These are phyloP conservation scores for Uronychia setigera DNA, from an alignment of 73 alveolate genomes.

Conservation along the genomic window DNA sequence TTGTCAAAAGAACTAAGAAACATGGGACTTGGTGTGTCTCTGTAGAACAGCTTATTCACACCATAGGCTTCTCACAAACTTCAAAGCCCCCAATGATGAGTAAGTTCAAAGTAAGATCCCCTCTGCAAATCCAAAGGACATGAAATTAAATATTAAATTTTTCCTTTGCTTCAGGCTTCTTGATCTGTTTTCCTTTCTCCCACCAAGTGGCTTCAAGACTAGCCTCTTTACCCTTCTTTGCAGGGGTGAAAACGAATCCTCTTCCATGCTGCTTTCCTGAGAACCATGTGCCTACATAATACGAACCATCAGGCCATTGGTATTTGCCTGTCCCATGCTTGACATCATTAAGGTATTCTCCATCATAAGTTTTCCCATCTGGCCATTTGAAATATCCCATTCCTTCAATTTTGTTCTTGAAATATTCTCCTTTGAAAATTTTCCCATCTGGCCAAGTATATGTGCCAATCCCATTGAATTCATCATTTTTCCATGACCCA, in stretches of 20 bases:
- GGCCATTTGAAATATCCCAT: constrained; percentile 62
- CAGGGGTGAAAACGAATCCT: constrained; percentile 28
- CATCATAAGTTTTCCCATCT: constrained; percentile 73
- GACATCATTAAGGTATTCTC: constrained; percentile 56
- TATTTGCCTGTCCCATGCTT: constrained; percentile 69
- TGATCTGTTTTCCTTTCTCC: too few species aligned
- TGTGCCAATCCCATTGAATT: constrained; percentile 79
- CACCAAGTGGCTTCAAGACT: too few species aligned
- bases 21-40: too few species aligned
- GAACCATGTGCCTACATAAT: constrained; percentile 61
- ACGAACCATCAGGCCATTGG: constrained; percentile 57
- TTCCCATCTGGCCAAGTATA: constrained; percentile 78
- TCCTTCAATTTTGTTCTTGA: constrained; percentile 62
- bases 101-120: too few species aligned
- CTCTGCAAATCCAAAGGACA: too few species aligned
- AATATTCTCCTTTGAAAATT: constrained; percentile 60
- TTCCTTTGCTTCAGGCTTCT: too few species aligned
- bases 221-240: too few species aligned
- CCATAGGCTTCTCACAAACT: too few species aligned
- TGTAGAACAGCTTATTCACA: too few species aligned
- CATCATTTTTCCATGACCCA: background rate
- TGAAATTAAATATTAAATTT: too few species aligned
- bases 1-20: too few species aligned
- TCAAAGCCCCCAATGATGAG: too few species aligned
- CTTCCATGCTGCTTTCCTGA: constrained; percentile 64